These are phyloP conservation scores for Emmonsia crescens DNA, from an alignment of 2,329 filamentous ascomycete species.

Conservation along the genomic window DNA sequence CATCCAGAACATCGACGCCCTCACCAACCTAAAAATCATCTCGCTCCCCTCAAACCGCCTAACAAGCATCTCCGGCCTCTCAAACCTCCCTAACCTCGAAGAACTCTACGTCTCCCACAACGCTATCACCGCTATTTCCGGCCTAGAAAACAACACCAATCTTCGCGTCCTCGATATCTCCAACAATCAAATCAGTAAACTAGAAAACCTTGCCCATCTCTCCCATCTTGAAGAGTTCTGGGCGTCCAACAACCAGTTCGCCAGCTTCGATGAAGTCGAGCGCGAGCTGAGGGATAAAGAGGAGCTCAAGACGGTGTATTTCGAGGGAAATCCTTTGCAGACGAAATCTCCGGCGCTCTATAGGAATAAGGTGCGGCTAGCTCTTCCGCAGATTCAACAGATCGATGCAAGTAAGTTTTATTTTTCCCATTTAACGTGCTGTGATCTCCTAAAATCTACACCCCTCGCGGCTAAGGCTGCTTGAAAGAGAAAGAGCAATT, in stretches of 20 bases:
- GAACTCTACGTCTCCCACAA: constrained; percentile 97
- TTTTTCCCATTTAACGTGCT: background rate
- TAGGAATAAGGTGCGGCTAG: constrained; percentile 82
- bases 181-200: constrained; percentile 68
- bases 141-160: constrained; percentile 55
- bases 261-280: constrained; percentile 71
- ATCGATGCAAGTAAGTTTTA: constrained; percentile 86
- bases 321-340: constrained; percentile 90
- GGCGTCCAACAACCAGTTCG: constrained; percentile 80
- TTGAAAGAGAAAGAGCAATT: background rate
- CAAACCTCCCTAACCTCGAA: constrained; percentile 63
- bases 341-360: constrained; percentile 69
- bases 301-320: constrained; percentile 79
- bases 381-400: constrained; percentile 77
- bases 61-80: constrained; percentile 62
- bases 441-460: background rate
- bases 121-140: constrained; percentile 64
- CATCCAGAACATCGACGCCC: constrained; percentile 51
- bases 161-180: constrained; percentile 79
- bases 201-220: constrained; percentile 60
- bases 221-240: constrained; percentile 76
- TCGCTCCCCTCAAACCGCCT: constrained; percentile 95
- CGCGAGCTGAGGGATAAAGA: constrained; percentile 66
- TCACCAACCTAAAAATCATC: constrained; percentile 73
- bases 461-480: background rate